Evolutionary conservation across 108 stramenopile genomes (phyloP), one percentile per base, ranked within the genome.

Genomic region (Skeletonema tropicum): DNA sequence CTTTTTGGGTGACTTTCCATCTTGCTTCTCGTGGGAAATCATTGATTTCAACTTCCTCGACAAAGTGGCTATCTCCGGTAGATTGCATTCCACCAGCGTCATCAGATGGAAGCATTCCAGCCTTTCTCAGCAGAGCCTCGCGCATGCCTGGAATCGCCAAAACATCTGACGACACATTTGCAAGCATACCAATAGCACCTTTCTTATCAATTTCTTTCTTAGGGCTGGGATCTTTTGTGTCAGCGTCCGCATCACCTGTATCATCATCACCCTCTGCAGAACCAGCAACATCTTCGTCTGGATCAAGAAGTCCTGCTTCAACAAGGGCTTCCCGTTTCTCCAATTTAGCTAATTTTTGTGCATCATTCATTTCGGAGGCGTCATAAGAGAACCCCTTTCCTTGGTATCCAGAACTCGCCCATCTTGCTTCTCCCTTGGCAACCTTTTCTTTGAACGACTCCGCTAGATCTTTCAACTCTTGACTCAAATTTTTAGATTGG

Each of bases 321-420:
- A 94, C 90, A 21, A 96, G 91, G 13, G 92, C 95, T 79, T 96
- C 88, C 41, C 93, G 93, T 68, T 93, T 97, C 78, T 98, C 96
- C 62, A 90, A 66, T 65, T 86, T 82, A 26, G 95, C 92, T 62
- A 92, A 62, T 70, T 90, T 94, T 75, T 98, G 97, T 45, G 94
- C 86, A 49, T 98, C 98, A 59, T 75, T 98, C 76, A 97, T 84
- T 79, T 99, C 99, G 55, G 89, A 92, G 15, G 93, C 90, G 57
- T 98, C 98, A 74, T 98, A 98, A 3, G 92, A 92, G 85, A 95
- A 98, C 2, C 99, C 99, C 63, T 93, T 94, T n/a, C 97, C 97
- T 64, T 96, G 87, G 76, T 94, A 99, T 2, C 99, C 99, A 58
- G 89, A 91, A 30, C 89, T 88, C n/a, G 98, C 96, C 73, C 82